These are phyloP conservation scores for Aureobasidium sp. DNA, from an alignment of 2,329 filamentous ascomycete genomes.

Conservation along the genomic window DNA sequence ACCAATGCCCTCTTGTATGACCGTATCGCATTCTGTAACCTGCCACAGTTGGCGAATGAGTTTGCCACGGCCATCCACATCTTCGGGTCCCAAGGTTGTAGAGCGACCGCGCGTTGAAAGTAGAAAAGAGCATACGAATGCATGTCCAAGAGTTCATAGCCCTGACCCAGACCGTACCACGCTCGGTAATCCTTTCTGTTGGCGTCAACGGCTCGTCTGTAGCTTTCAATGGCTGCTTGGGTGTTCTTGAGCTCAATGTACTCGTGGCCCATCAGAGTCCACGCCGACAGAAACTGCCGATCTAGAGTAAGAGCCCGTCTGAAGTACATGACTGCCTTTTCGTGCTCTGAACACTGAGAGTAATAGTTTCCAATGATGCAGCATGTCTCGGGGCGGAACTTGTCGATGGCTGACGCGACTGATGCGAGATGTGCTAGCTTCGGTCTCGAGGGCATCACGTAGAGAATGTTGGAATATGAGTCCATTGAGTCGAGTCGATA, in stretches of 20 bases:
- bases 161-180: constrained; percentile 95
- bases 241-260: constrained; percentile 99
- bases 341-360: constrained; percentile 85
- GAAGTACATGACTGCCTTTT: constrained; percentile 98
- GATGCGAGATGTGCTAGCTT: constrained; percentile 91
- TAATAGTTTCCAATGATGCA: constrained; percentile 98
- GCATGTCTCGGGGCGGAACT: constrained; percentile 93
- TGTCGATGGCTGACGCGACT: constrained; percentile 83
- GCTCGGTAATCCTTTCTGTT: constrained; percentile 95
- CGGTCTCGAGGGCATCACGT: constrained; percentile 80
- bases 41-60: constrained; percentile 83
- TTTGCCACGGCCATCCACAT: constrained; percentile 98
- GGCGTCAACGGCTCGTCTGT: constrained; percentile 88
- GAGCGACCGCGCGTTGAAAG: constrained; percentile 87
- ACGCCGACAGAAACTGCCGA: constrained; percentile 83
- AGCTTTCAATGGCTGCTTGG: constrained; percentile 94
- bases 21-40: constrained; percentile 85
- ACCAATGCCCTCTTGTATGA: constrained; percentile 87
- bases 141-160: constrained; percentile 97
- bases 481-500: constrained; percentile 81
- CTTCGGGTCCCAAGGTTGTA: constrained; percentile 94
- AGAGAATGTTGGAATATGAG: constrained; percentile 95
- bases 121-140: constrained; percentile 96
- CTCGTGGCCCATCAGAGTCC: constrained; percentile 98
- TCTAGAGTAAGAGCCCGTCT: constrained; percentile 85